Percentiles rank a stretch among this genome's conserved stretches.
Evolutionary conservation across 1,284 basidiomycete genomes (phyloP).

Genomic region (Heterobasidion parviporum): DNA sequence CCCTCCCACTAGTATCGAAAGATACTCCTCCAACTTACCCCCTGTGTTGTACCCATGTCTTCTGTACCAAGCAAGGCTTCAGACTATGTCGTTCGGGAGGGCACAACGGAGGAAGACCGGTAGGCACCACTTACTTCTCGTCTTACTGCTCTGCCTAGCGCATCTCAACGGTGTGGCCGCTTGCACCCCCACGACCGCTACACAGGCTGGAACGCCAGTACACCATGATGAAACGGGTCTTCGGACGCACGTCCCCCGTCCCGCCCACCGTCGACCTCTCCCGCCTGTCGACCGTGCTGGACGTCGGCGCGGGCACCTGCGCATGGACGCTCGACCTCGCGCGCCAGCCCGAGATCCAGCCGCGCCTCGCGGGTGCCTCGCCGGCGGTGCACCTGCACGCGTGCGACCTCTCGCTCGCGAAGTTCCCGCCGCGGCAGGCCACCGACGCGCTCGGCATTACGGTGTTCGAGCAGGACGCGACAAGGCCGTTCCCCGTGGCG

Average conservation of each 20-base stretch:
- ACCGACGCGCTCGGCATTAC: conserved; percentile 1
- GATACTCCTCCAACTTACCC: too few relatives aligned
- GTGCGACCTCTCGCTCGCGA: conserved; percentile 1
- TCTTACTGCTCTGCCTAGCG: too few relatives aligned
- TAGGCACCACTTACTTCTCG: too few relatives aligned
- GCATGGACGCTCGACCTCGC: conserved; percentile 8
- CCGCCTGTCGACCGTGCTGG: conserved; percentile 1
- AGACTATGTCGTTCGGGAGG: too few relatives aligned
- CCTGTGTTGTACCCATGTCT: too few relatives aligned
- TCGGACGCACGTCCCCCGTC: conserved; percentile 4
- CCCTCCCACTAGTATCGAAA: too few relatives aligned
- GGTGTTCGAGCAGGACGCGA: conserved; percentile 9
- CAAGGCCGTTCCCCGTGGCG: conserved; percentile 6
- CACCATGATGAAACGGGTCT: conserved; percentile 2
- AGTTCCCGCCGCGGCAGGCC: not conserved
- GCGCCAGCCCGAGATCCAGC: not conserved
- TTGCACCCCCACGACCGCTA: too few relatives aligned
- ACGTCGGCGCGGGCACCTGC: conserved; percentile 8
- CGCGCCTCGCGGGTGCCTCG: conserved; percentile 6
- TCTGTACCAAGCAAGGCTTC: too few relatives aligned
- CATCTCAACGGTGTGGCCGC: too few relatives aligned
- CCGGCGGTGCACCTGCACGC: not conserved
- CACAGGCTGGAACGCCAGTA: not conserved
- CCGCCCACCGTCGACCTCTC: conserved; percentile 2
- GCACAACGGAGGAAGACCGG: too few relatives aligned